phyloP scores from a whole-genome alignment of 2,329 filamentous ascomycete species.

The Penicillium sp. region DNA sequence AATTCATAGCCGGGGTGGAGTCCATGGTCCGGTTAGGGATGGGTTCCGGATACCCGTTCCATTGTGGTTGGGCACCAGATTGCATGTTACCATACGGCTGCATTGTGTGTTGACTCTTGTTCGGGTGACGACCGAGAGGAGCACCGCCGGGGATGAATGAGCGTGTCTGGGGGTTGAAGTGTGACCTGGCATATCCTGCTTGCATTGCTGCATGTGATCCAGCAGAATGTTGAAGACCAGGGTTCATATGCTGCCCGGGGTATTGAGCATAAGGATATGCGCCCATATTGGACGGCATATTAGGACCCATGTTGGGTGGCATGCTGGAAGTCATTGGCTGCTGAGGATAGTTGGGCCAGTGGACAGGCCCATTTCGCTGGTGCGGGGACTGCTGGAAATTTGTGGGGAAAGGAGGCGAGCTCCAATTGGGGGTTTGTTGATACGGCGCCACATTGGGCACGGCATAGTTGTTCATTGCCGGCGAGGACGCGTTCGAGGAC shows the following conservation, averaged over 20 bases:
- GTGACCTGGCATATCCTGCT: slow-evolving; percentile 71
- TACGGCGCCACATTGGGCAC: slow-evolving; percentile 29
- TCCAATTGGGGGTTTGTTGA: slow-evolving; percentile 28
- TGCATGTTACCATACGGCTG: slow-evolving; percentile 22
- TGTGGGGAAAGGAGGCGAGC: slow-evolving; percentile 26
- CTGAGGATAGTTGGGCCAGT: slow-evolving; percentile 32
- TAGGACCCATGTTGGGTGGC: slow-evolving; percentile 27
- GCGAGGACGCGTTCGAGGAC: slow-evolving; percentile 31
- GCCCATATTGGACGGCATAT: slow-evolving; percentile 40
- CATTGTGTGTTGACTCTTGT: slow-evolving; percentile 26
- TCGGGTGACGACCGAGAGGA: slow-evolving; percentile 27
- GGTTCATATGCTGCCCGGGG: slow-evolving; percentile 49
- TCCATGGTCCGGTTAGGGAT: slow-evolving; percentile 18
- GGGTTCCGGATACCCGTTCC: slow-evolving; percentile 23
- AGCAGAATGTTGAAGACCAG: slow-evolving; percentile 62
- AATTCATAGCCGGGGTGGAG: slow-evolving; percentile 10
- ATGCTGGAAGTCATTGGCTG: slow-evolving; percentile 23
- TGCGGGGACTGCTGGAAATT: slow-evolving; percentile 30
- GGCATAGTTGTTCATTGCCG: slow-evolving; percentile 32
- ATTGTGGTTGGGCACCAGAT: slow-evolving; percentile 21
- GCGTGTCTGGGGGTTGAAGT: slow-evolving; percentile 90
- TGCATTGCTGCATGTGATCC: slow-evolving; percentile 75
- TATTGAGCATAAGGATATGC: slow-evolving; percentile 74
- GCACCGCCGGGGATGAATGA: slow-evolving; percentile 67
- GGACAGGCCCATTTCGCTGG: slow-evolving; percentile 33